A percentile compares a stretch with the other conserved stretches of the same genome.
phyloP scores from a whole-genome alignment of 257 asterid species.

The Solanum clarkiae region DNA sequence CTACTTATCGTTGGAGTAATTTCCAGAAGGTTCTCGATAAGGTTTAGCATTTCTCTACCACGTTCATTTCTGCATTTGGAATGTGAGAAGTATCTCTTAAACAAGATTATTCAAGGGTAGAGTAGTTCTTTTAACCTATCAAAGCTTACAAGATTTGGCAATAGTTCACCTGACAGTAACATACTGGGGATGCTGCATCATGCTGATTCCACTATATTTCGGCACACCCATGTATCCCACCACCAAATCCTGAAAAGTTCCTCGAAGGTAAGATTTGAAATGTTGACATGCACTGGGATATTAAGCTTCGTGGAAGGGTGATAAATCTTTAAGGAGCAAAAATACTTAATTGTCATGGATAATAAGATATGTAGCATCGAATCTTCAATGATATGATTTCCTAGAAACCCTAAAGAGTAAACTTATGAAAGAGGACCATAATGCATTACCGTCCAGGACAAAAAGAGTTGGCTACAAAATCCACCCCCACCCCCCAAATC shows the following conservation, averaged over 20 bases:
- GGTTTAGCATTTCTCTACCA: constrained; percentile 85
- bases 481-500: background rate
- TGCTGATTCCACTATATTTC: constrained; percentile 71
- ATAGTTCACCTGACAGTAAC: constrained; percentile 69
- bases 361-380: background rate
- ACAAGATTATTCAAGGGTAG: background rate
- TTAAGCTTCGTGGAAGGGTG: background rate
- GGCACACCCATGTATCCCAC: constrained; percentile 99
- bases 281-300: background rate
- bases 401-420: background rate
- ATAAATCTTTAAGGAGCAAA: background rate
- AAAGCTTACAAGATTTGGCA: background rate
- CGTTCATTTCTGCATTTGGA: constrained; percentile 73
- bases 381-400: background rate
- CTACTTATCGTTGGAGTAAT: constrained; percentile 72
- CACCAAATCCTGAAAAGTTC: constrained; percentile 75
- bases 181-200: constrained; percentile 93
- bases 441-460: background rate
- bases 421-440: background rate
- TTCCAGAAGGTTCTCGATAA: constrained; percentile 86
- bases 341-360: background rate
- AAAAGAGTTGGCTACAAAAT: background rate
- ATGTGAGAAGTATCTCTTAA: background rate
- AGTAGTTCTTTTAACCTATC: background rate
- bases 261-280: background rate